Conservation (phyloP, 176 grass and related monocot genomes). For the Oryza longistaminata region DNA sequence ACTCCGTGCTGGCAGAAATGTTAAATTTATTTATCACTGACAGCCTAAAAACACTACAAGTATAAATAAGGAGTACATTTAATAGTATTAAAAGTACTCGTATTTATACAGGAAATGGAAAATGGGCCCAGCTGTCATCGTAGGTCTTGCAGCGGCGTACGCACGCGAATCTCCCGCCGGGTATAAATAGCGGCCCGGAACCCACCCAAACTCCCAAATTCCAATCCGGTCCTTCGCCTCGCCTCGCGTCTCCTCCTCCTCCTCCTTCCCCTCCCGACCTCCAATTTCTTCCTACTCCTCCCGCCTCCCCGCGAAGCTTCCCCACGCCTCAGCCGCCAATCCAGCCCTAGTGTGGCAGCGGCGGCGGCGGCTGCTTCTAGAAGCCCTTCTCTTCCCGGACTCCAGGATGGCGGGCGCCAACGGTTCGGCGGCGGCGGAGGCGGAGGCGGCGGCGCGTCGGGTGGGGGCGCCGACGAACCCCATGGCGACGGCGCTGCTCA, state of each 20-base stretch:
- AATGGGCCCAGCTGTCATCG: neutral
- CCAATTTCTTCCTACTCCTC: slow-evolving; percentile 28
- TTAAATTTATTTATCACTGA: no score
- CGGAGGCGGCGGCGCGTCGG: neutral
- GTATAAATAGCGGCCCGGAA: slow-evolving; percentile 8
- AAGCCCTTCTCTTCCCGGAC: neutral
- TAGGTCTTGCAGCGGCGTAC: neutral
- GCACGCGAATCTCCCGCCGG: neutral
- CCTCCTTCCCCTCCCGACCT: slow-evolving; percentile 35
- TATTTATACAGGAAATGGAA: no score
- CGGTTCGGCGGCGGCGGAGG: slow-evolving; percentile 25
- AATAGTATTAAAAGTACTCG: no score
- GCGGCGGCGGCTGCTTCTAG: neutral
- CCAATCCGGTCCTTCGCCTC: slow-evolving; percentile 36
- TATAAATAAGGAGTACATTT: no score
- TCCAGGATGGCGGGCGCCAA: slow-evolving; percentile 48
- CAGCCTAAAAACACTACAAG: no score
- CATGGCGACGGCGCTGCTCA: slow-evolving; percentile 95
- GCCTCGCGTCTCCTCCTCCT: neutral
- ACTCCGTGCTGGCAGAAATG: no score
- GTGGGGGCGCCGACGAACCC: slow-evolving; percentile 82
- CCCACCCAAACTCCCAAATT: slow-evolving; percentile 35
- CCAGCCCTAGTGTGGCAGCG: slow-evolving; percentile 17
- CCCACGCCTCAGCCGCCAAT: neutral
- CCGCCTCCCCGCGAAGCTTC: slow-evolving; percentile 34